These are phyloP conservation scores for Kuraishia molischiana DNA, from an alignment of 805 yeast species.

Conservation along the genomic window DNA sequence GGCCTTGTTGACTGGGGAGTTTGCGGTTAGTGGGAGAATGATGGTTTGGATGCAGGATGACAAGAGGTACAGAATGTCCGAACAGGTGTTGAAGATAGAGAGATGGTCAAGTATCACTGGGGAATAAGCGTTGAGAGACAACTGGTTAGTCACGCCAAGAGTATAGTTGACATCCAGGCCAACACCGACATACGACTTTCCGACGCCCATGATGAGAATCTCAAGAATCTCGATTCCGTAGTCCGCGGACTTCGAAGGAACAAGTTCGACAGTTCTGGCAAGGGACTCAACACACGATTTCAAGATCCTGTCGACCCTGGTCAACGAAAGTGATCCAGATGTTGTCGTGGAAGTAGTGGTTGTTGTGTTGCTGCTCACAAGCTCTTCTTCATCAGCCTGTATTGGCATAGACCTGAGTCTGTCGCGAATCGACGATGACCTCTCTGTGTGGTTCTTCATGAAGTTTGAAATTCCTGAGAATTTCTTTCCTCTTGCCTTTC, in stretches of 20 bases:
- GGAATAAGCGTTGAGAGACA: conserved; percentile 9
- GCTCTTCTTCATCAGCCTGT: conserved; percentile 7
- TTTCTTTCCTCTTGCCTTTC: conserved; percentile 15
- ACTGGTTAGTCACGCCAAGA: conserved; percentile 16
- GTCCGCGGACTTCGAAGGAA: conserved; percentile 51
- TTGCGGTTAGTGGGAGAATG: conserved; percentile 63
- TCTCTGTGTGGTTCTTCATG: conserved; percentile 42
- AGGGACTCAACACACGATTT: conserved; percentile 69
- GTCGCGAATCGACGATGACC: conserved; percentile 25
- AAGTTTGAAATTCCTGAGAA: conserved; percentile 22
- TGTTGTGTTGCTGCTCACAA: conserved; percentile 1
- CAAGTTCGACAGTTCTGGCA: conserved; percentile 65
- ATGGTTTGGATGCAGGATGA: conserved; percentile 69
- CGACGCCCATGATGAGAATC: conserved; percentile 56
- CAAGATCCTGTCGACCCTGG: conserved; percentile 50
- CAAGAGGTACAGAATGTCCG: conserved; percentile 53
- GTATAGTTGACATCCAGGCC: conserved; percentile 63
- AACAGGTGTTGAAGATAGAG: conserved; percentile 37
- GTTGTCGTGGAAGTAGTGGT: conserved; percentile 1
- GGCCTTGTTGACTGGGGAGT: conserved; percentile 44
- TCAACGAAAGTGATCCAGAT: conserved; percentile 19
- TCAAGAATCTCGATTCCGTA: conserved; percentile 60
- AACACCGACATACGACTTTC: conserved; percentile 63
- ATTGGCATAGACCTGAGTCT: conserved; percentile 8
- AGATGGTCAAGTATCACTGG: conserved; percentile 35